phyloP scores from a whole-genome alignment of 164 flowering plant species.

The Platanus orientalis region DNA sequence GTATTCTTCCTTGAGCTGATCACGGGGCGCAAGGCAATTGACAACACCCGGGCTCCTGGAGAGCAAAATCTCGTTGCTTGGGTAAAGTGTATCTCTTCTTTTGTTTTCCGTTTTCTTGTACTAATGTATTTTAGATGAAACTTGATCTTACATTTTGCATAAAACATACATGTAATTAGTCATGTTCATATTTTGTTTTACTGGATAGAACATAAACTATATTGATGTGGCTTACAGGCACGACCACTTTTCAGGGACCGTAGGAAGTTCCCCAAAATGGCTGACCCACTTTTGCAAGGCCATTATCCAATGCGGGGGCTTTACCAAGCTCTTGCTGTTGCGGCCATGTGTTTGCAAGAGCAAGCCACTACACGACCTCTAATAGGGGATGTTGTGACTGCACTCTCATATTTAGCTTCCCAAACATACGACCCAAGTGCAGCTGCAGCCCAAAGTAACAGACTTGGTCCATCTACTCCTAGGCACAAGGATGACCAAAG shows the following conservation, averaged over 20 bases:
- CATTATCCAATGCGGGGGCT: conserved; percentile 88
- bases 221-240: conserved; percentile 49
- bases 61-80: conserved; percentile 95
- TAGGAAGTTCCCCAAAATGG: conserved; percentile 91
- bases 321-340: conserved; percentile 96
- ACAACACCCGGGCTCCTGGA: conserved; percentile 55
- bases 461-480: conserved; percentile 55
- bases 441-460: conserved; percentile 36
- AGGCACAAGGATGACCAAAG: conserved; percentile 47
- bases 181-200: conserved; percentile 7
- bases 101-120: neutral
- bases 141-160: neutral
- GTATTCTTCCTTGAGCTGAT: conserved; percentile 91
- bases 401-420: conserved; percentile 82
- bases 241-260: conserved; percentile 90
- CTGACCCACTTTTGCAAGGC: conserved; percentile 84
- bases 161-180: neutral
- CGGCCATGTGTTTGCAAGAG: conserved; percentile 96
- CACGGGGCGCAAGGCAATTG: conserved; percentile 93
- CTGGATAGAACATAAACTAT: neutral
- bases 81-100: conserved; percentile 36
- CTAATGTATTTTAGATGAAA: neutral
- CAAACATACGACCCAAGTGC: conserved; percentile 80
- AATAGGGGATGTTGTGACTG: conserved; percentile 92
- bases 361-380: conserved; percentile 94